Evolutionary conservation across 1,139 yeast species (phyloP).

Genomic region (Nakaseomyces sp.): DNA sequence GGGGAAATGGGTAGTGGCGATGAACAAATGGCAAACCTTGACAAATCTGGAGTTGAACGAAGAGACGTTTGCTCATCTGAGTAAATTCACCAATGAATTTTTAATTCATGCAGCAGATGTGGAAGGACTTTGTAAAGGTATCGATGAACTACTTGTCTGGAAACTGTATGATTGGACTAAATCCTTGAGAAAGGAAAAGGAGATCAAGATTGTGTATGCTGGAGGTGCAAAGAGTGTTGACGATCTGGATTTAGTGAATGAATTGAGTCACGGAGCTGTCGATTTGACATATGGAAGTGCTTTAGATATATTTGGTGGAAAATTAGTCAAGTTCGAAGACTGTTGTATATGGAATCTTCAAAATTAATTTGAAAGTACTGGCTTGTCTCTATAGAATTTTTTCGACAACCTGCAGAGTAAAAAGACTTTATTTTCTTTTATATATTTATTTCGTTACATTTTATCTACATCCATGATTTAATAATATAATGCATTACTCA

Average conservation of each 20-base stretch:
- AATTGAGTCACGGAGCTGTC: conserved; percentile 68
- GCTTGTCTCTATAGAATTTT: too few relatives aligned
- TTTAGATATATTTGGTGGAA: conserved; percentile 89
- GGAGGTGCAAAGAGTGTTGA: conserved; percentile 81
- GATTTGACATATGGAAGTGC: conserved; percentile 92
- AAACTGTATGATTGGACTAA: conserved; percentile 74
- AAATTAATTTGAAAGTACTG: background rate
- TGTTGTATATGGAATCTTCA: conserved; percentile 61
- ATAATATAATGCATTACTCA: background rate
- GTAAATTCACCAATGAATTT: conserved; percentile 72
- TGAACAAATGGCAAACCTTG: conserved; percentile 93
- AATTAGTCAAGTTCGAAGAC: conserved; percentile 62
- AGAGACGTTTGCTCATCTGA: conserved; percentile 46
- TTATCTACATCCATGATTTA: background rate
- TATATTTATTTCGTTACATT: too few relatives aligned
- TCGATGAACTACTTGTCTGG: conserved; percentile 66
- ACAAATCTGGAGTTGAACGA: conserved; percentile 52
- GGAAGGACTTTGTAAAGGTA: conserved; percentile 90
- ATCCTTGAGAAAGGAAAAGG: conserved; percentile 28
- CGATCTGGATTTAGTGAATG: conserved; percentile 59
- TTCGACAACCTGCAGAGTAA: too few relatives aligned
- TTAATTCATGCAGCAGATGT: conserved; percentile 97
- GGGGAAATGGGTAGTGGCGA: conserved; percentile 78
- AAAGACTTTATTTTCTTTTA: too few relatives aligned
- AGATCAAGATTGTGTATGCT: conserved; percentile 79